Percentiles rank a stretch among this genome's conserved stretches.
Evolutionary conservation across 306 rosid genomes (phyloP).

Genomic region (Crotalaria pallida): DNA sequence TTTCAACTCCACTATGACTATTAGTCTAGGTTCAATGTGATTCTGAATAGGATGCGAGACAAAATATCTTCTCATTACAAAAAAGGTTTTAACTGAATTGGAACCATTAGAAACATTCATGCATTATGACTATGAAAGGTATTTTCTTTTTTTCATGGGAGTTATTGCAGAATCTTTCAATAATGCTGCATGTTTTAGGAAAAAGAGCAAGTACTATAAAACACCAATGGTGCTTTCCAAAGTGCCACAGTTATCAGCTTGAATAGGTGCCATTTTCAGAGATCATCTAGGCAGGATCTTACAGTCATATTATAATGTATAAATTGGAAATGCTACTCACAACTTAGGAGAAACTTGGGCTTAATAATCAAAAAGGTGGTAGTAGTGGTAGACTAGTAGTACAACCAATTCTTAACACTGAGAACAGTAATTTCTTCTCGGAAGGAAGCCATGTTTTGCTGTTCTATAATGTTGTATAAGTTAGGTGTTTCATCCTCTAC

Average conservation of each 20-base stretch:
- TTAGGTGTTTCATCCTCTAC: not conserved
- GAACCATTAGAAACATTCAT: not conserved
- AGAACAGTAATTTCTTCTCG: not conserved
- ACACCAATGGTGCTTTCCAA: not conserved
- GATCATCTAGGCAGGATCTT: not conserved
- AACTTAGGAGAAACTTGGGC: not conserved
- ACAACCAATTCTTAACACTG: not conserved
- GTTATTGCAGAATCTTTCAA: not conserved
- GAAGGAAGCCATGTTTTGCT: not conserved
- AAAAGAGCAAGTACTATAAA: not conserved
- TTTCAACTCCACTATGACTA: too few relatives aligned
- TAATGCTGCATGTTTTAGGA: not conserved
- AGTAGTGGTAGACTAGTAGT: not conserved
- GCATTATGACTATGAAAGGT: too few relatives aligned
- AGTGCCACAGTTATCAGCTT: not conserved
- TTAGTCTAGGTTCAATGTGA: too few relatives aligned
- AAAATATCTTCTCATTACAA: too few relatives aligned
- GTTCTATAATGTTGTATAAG: not conserved
- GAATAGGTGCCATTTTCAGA: not conserved
- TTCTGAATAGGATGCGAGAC: too few relatives aligned
- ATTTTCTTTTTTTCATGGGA: too few relatives aligned
- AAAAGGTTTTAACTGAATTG: not conserved
- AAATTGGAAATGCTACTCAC: not conserved
- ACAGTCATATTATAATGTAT: not conserved
- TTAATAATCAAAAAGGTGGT: too few relatives aligned